A percentile compares a stretch with the other conserved stretches of the same genome.
These are phyloP conservation scores for Anisodus acutangulus DNA, from an alignment of 257 asterid genomes.

Conservation along the genomic window DNA sequence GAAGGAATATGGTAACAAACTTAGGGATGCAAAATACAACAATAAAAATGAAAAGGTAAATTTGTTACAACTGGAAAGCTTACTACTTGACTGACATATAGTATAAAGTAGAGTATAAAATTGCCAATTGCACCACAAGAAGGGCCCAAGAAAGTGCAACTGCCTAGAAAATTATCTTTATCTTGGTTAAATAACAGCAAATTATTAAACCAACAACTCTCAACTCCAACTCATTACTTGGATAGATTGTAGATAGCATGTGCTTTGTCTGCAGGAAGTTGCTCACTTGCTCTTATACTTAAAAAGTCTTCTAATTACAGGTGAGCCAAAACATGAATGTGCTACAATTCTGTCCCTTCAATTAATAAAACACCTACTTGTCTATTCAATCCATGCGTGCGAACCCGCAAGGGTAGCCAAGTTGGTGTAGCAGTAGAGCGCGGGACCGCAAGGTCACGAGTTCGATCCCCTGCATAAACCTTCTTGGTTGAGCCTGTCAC, in stretches of 20 bases:
- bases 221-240: conserved; percentile 14
- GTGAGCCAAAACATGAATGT: conserved; percentile 27
- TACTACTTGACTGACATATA: neutral
- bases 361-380: neutral
- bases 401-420: no score
- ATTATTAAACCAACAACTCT: neutral
- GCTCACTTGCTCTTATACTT: neutral
- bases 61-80: neutral
- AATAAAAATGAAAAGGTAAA: neutral
- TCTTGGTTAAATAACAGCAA: conserved; percentile 6
- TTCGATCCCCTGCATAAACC: no score
- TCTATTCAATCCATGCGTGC: conserved; percentile 29
- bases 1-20: neutral
- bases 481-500: no score
- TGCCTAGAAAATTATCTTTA: neutral
- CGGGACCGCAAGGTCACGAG: no score
- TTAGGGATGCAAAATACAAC: neutral
- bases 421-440: no score
- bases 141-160: conserved; percentile 18
- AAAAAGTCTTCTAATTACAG: conserved; percentile 5
- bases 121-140: neutral
- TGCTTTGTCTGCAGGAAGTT: conserved; percentile 27
- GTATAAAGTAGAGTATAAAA: neutral
- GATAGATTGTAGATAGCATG: neutral
- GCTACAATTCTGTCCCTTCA: conserved; percentile 10